A percentile compares a stretch with the other conserved stretches of the same genome.
phyloP scores from a whole-genome alignment of 2,329 filamentous ascomycete species.

The Sporothrix curviconia region DNA sequence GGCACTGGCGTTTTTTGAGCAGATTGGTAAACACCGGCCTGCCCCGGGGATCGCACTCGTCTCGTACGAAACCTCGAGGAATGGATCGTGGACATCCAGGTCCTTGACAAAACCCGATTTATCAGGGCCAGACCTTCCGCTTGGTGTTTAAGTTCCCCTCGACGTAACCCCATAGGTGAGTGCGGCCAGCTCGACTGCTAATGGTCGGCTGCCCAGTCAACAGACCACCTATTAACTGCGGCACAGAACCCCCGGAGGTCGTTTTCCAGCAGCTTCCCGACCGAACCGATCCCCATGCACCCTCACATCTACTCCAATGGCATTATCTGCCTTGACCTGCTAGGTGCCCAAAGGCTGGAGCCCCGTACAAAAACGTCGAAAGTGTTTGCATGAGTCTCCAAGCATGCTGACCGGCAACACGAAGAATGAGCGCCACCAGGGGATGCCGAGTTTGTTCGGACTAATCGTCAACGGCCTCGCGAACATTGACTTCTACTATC shows the following conservation, averaged over 20 bases:
- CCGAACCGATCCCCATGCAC: slow-evolving; percentile 78
- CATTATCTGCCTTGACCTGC: slow-evolving; percentile 93
- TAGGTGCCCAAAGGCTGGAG: slow-evolving; percentile 87
- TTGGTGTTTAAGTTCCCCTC: slow-evolving; percentile 80
- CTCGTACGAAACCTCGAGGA: slow-evolving; percentile 76
- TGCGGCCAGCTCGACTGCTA: neutral
- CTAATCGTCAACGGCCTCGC: slow-evolving; percentile 69
- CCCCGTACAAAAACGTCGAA: slow-evolving; percentile 93
- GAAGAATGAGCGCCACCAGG: slow-evolving; percentile 82
- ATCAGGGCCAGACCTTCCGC: slow-evolving; percentile 70
- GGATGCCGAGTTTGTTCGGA: slow-evolving; percentile 80
- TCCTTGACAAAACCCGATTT: slow-evolving; percentile 89
- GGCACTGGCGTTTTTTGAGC: neutral
- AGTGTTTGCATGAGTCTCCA: slow-evolving; percentile 96
- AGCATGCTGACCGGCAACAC: slow-evolving; percentile 96
- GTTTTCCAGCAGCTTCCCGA: slow-evolving; percentile 65
- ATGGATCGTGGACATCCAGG: slow-evolving; percentile 87
- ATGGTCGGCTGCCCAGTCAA: no score
- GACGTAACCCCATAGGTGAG: slow-evolving; percentile 84
- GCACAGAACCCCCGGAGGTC: slow-evolving; percentile 84
- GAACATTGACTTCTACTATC: slow-evolving; percentile 93
- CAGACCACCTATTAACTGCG: neutral
- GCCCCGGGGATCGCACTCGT: slow-evolving; percentile 72
- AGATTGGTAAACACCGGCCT: slow-evolving; percentile 49
- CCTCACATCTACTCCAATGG: slow-evolving; percentile 98